phyloP scores from a whole-genome alignment of 495 filamentous ascomycete genomes.

The Penicillium paradoxum region DNA sequence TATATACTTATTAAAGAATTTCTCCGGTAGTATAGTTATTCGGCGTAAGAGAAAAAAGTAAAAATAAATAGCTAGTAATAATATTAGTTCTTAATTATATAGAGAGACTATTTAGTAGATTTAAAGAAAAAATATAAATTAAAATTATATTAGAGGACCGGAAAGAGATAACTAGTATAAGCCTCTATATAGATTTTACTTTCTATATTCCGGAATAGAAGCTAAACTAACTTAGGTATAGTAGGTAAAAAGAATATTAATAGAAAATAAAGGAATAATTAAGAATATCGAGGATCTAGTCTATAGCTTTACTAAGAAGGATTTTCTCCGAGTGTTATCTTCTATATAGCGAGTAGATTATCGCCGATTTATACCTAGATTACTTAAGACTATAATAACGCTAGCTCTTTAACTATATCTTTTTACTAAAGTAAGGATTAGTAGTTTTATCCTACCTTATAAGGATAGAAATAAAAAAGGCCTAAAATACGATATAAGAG shows the following conservation, averaged over 20 bases:
- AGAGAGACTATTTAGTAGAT: slow-evolving; percentile 16
- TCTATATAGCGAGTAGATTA: slow-evolving; percentile 16
- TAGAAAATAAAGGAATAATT: slow-evolving; percentile 9
- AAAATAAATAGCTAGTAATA: slow-evolving; percentile 15
- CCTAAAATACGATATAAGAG: slow-evolving; percentile 11
- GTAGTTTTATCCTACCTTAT: slow-evolving; percentile 14
- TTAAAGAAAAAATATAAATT: slow-evolving; percentile 15
- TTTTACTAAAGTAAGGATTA: slow-evolving; percentile 15
- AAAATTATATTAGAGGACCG: slow-evolving; percentile 13
- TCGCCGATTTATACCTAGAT: slow-evolving; percentile 11
- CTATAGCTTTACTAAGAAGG: slow-evolving; percentile 17
- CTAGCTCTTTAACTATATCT: slow-evolving; percentile 21
- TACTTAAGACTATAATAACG: slow-evolving; percentile 18
- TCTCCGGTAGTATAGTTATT: slow-evolving; percentile 13
- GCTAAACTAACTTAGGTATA: slow-evolving; percentile 8
- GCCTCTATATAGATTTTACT: neutral
- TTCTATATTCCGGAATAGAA: neutral
- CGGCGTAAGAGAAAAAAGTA: slow-evolving; percentile 5
- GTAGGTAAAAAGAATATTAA: slow-evolving; percentile 18
- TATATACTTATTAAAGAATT: slow-evolving; percentile 18
- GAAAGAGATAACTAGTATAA: slow-evolving; percentile 14
- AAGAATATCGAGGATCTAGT: slow-evolving; percentile 16
- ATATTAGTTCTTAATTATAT: slow-evolving; percentile 8
- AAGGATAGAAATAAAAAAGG: slow-evolving; percentile 14
- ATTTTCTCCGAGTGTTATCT: slow-evolving; percentile 14